phyloP scores from a whole-genome alignment of 2,329 filamentous ascomycete genomes.

The Cordyceps militaris region DNA sequence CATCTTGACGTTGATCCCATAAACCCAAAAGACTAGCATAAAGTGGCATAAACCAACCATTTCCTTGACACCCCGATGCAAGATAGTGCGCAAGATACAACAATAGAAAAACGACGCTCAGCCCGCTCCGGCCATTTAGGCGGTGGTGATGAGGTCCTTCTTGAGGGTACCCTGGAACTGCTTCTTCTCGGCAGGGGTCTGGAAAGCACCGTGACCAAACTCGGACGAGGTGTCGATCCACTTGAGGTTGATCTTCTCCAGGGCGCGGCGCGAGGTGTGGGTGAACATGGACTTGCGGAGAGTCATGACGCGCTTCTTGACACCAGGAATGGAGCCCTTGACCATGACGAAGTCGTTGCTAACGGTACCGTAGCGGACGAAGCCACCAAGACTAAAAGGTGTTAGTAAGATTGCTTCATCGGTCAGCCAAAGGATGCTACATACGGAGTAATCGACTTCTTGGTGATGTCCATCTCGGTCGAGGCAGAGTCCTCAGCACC shows the following conservation, averaged over 20 bases:
- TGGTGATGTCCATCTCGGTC: conserved; percentile 93
- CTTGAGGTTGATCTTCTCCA: conserved; percentile 99
- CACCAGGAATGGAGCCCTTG: conserved; percentile 95
- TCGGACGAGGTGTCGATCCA: conserved; percentile 99
- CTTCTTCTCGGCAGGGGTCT: conserved; percentile 97
- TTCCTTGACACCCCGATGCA: conserved; percentile 49
- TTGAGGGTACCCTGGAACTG: conserved; percentile 97
- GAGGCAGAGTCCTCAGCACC: conserved; percentile 85
- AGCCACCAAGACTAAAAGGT: conserved; percentile 77
- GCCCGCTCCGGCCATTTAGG: conserved; percentile 27
- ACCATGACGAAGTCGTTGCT: conserved; percentile 98
- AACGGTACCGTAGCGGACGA: conserved; percentile 98
- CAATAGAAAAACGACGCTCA: conserved; percentile 30
- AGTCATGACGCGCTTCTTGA: conserved; percentile 99
- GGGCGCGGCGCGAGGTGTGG: conserved; percentile 88
- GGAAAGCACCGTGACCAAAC: conserved; percentile 99
- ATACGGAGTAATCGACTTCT: conserved; percentile 99
- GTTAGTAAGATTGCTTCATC: not conserved
- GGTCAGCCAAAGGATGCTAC: conserved; percentile 34
- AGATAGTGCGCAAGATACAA: conserved; percentile 34
- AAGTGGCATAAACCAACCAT: conserved; percentile 30
- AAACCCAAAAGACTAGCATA: conserved; percentile 30
- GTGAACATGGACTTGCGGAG: conserved; percentile 84
- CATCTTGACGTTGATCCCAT: conserved; percentile 29
- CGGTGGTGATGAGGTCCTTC: conserved; percentile 70